Evolutionary conservation across 1,139 yeast genomes (phyloP).

Genomic region (Geotrichum australiense): DNA sequence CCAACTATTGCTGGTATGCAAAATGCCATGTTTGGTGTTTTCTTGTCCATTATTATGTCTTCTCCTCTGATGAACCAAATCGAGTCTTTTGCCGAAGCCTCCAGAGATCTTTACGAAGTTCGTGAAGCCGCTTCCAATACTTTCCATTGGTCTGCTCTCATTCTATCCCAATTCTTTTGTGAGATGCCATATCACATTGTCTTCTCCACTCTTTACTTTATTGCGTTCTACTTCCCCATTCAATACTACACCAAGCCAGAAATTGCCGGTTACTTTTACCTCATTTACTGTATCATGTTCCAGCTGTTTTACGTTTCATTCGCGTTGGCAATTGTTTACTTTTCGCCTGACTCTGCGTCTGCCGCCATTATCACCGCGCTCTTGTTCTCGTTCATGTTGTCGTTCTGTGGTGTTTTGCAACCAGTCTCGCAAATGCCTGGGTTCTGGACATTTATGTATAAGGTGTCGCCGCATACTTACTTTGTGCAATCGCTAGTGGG

Average conservation of each 20-base stretch:
- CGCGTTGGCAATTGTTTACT: constrained; percentile 48
- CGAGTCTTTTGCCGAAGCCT: constrained; percentile 49
- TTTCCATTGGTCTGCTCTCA: constrained; percentile 55
- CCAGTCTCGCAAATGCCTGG: constrained; percentile 54
- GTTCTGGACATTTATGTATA: constrained; percentile 60
- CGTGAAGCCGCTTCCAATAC: constrained; percentile 61
- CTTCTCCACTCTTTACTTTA: constrained; percentile 47
- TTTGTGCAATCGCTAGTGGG: constrained; percentile 51
- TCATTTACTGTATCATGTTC: constrained; percentile 48
- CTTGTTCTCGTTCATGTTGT: constrained; percentile 46
- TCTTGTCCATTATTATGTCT: constrained; percentile 44
- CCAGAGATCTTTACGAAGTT: constrained; percentile 53
- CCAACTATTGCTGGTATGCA: constrained; percentile 45
- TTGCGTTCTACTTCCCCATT: constrained; percentile 50
- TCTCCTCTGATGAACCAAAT: constrained; percentile 53
- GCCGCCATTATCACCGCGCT: constrained; percentile 52
- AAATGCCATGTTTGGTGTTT: constrained; percentile 46
- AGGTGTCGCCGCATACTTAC: constrained; percentile 60
- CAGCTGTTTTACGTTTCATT: constrained; percentile 51
- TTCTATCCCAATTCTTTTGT: constrained; percentile 45
- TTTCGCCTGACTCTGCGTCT: constrained; percentile 57
- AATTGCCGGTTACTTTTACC: constrained; percentile 50
- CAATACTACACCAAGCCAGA: constrained; percentile 43
- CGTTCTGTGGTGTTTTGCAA: constrained; percentile 59
- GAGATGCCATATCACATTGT: constrained; percentile 53